Conservation (phyloP, 129 eudicot genomes). For the Centella asiatica region DNA sequence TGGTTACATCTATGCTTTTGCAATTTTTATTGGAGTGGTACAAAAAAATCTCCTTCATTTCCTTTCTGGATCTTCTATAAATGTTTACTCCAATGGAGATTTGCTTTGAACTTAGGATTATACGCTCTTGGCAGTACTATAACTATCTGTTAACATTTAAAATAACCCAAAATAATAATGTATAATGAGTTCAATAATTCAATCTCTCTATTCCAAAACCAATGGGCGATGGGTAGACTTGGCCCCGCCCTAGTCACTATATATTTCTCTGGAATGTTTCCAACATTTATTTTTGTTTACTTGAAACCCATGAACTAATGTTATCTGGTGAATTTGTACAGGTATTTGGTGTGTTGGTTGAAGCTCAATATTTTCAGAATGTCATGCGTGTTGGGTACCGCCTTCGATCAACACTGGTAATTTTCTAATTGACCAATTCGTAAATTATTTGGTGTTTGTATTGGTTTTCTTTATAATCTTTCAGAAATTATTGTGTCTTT, state of each 20-base stretch:
- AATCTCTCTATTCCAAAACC: too few species aligned
- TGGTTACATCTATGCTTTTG: constrained; percentile 46
- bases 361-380: constrained; percentile 95
- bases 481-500: background rate
- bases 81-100: background rate
- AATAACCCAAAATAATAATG: too few species aligned
- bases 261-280: too few species aligned
- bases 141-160: too few species aligned
- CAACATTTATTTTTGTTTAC: too few species aligned
- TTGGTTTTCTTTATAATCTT: background rate
- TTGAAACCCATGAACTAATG: background rate
- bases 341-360: constrained; percentile 81
- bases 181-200: too few species aligned
- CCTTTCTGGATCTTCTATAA: background rate
- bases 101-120: background rate
- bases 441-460: constrained; percentile 2
- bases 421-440: constrained; percentile 3
- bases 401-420: constrained; percentile 90
- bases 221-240: too few species aligned
- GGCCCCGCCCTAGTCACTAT: too few species aligned
- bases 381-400: constrained; percentile 99
- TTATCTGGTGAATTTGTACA: constrained; percentile 21
- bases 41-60: background rate
- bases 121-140: too few species aligned
- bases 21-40: constrained; percentile 46